Percentiles rank a stretch among this genome's conserved stretches.
These are phyloP conservation scores for Potentilla sterilis DNA, from an alignment of 306 rosid species.

Conservation along the genomic window DNA sequence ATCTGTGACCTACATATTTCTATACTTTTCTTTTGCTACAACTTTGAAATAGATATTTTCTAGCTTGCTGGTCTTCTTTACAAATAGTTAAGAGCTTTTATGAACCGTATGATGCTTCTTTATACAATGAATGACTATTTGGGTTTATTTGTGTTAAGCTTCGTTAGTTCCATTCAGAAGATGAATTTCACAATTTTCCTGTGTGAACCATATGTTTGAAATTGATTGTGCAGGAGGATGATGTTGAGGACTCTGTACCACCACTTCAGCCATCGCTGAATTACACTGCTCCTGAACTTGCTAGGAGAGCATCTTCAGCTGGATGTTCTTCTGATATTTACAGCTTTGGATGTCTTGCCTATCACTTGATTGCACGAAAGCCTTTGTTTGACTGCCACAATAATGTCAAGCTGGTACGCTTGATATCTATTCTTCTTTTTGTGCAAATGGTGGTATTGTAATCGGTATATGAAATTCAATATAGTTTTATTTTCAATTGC, in stretches of 20 bases:
- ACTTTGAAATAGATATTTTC: constrained; percentile 5
- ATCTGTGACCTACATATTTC: background rate
- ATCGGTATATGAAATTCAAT: background rate
- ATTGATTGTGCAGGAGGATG: constrained; percentile 73
- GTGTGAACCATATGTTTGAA: background rate
- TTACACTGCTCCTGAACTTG: constrained; percentile 96
- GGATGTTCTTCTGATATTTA: constrained; percentile 82
- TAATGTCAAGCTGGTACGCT: constrained; percentile 87
- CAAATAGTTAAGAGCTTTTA: background rate
- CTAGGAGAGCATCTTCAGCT: constrained; percentile 51
- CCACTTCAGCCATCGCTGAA: constrained; percentile 92
- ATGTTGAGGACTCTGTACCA: constrained; percentile 84
- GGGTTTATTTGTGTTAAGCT: background rate
- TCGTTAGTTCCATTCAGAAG: background rate
- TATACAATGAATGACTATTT: background rate
- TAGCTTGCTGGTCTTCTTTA: background rate
- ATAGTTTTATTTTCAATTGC: background rate
- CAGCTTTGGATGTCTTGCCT: constrained; percentile 95
- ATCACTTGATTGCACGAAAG: constrained; percentile 85
- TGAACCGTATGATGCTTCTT: constrained; percentile 13
- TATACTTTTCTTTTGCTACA: background rate
- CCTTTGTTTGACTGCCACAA: constrained; percentile 87
- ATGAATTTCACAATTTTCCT: background rate
- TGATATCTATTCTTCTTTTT: constrained; percentile 18
- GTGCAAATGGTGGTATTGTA: background rate